Base-by-base conservation (phyloP, 805 yeast genomes). In the Candida ortonii region DNA sequence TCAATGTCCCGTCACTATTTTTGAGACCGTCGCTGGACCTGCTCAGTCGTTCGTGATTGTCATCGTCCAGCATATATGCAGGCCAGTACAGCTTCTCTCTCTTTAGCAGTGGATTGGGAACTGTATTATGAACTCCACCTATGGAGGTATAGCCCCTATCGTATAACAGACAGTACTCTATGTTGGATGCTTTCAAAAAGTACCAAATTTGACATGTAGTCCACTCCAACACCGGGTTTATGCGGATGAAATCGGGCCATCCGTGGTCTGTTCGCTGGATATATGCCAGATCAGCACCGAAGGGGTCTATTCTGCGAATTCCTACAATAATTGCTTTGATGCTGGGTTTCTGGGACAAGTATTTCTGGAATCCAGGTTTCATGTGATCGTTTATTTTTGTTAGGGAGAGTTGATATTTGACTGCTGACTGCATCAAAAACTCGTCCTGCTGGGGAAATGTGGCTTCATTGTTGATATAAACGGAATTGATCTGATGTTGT, bases 181-280 rank as follows among this genome's bases (percentile, higher is more conserved):
- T 69, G n/a, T 69, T 53, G 14, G 76, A 64, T 15, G 63, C 71
- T 14, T 77, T 60, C 31, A 90, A 59, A 52, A 90, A 89, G 45
- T 76, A 76, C 98, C 98, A 93, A 3, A 93, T 70, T 38, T 88
- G 85, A 14, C 73, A 71, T 47, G 85, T 83, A 25, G 73, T 74
- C 97, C 97, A 93, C 36, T 84, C 84, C 26, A 93, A 67, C 6
- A 93, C 78, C 0, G 98, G 97, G 51, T 89, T 95, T 4, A 89
- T 66, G 31, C 98, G 62, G 43, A 80, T 61, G 53, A 93, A 90
- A 17, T 68, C 63, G 4, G 98, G 98, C 97, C 97, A 93, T 38
- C 87, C 79, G 39, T 79, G 80, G 52, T 90, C 96, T 0, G 98
- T 93, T 24, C 52, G 59, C 52, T 87, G 94, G 33, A 85, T 71